Evolutionary conservation across 2,329 filamentous ascomycete genomes (phyloP).

Genomic region (Botrytis sinoallii): DNA sequence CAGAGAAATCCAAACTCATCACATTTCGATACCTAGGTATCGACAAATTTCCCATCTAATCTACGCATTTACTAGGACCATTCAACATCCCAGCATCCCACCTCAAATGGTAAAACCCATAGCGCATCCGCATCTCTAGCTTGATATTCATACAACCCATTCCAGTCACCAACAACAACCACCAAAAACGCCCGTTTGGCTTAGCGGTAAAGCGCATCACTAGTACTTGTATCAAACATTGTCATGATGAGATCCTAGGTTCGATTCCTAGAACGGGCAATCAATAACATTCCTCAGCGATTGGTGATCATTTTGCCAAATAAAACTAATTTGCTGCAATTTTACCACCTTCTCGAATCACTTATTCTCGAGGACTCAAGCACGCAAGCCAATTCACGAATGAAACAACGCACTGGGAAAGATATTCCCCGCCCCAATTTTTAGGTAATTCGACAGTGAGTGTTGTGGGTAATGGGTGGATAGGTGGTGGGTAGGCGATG

Average conservation of each 20-base stretch:
- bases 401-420: too few relatives aligned
- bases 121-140: accelerated
- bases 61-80: not conserved
- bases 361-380: not conserved
- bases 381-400: too few relatives aligned
- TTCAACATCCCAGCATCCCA: not conserved
- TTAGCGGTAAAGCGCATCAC: constrained; percentile 19
- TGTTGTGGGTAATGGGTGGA: not conserved
- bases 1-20: not conserved
- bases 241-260: constrained; percentile 15
- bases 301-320: accelerated
- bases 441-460: not conserved
- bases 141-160: accelerated
- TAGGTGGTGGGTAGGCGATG: not conserved
- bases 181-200: constrained; percentile 5
- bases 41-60: not conserved
- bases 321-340: not conserved
- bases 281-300: accelerated
- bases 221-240: not conserved
- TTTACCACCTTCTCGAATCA: not conserved
- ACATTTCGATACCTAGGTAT: not conserved
- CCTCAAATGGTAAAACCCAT: not conserved
- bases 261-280: constrained; percentile 17
- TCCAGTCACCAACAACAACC: accelerated
- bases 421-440: not conserved